A percentile compares a stretch with the other conserved stretches of the same genome.
Evolutionary conservation across 192 early-diverging fungal species (phyloP).

Genomic region (Coemansia sp.): DNA sequence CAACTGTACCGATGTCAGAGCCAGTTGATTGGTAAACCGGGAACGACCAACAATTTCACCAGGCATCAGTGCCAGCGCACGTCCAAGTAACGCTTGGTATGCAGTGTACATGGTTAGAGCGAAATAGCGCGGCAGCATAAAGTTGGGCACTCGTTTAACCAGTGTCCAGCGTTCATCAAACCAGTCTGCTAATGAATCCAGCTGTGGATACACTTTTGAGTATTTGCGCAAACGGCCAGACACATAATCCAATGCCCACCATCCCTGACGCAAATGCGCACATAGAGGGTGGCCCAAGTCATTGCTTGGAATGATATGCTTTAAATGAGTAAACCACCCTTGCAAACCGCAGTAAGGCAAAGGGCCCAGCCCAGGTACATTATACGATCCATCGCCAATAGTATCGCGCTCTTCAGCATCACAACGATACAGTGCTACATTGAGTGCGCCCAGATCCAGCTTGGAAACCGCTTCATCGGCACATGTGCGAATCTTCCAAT

Average conservation of each 20-base stretch:
- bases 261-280: constrained; percentile 80
- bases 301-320: constrained; percentile 77
- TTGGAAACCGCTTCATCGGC: constrained; percentile 63
- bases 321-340: constrained; percentile 82
- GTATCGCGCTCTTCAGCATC: constrained; percentile 86
- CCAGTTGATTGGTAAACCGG: constrained; percentile 67
- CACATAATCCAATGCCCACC: constrained; percentile 91
- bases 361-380: constrained; percentile 81
- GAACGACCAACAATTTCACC: constrained; percentile 57
- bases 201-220: constrained; percentile 18
- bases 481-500: constrained; percentile 59
- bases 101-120: constrained; percentile 75
- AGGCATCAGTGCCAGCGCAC: constrained; percentile 64
- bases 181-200: constrained; percentile 67
- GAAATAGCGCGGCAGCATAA: constrained; percentile 93
- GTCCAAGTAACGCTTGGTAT: constrained; percentile 65
- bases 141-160: constrained; percentile 74
- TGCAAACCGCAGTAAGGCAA: constrained; percentile 90
- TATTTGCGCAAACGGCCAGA: constrained; percentile 61
- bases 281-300: constrained; percentile 94
- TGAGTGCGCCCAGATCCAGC: constrained; percentile 71
- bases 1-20: constrained; percentile 82
- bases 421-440: constrained; percentile 81
- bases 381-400: constrained; percentile 75
- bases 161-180: constrained; percentile 65